Evolutionary conservation across 2,329 filamentous ascomycete species (phyloP).

Genomic region (Aspergillus fructus): DNA sequence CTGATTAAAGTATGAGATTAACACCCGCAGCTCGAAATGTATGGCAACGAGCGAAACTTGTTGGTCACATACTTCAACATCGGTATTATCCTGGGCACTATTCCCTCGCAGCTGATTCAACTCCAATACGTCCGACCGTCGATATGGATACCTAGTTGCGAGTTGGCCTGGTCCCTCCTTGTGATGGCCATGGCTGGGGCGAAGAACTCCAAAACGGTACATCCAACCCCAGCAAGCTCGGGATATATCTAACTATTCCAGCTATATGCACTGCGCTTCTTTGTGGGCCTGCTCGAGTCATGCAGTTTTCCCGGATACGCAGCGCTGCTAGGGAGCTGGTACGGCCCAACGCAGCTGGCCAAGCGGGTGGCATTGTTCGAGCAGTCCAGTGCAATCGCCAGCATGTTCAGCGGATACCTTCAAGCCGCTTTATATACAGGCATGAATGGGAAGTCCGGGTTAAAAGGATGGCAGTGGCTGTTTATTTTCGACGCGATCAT

Average conservation of each 20-base stretch:
- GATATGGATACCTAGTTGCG: slow-evolving; percentile 42
- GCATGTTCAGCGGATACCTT: slow-evolving; percentile 3
- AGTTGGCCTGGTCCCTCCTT: slow-evolving; percentile 40
- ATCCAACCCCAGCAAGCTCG: neutral
- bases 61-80: neutral
- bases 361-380: slow-evolving; percentile 18
- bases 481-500: slow-evolving; percentile 58
- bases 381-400: neutral
- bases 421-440: slow-evolving; percentile 52
- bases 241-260: neutral
- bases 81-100: neutral
- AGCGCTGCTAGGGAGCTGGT: slow-evolving; percentile 22
- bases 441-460: slow-evolving; percentile 48
- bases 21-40: neutral
- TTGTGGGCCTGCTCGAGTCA: slow-evolving; percentile 19
- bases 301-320: slow-evolving; percentile 14
- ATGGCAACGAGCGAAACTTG: neutral
- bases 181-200: slow-evolving; percentile 40
- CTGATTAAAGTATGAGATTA: neutral
- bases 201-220: slow-evolving; percentile 10
- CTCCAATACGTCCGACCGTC: slow-evolving; percentile 3
- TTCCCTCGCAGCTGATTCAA: neutral
- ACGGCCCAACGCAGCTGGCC: slow-evolving; percentile 13
- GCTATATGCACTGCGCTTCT: slow-evolving; percentile 19
- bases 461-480: slow-evolving; percentile 53